Percentiles rank a stretch among this genome's conserved stretches.
phyloP scores from a whole-genome alignment of 164 flowering plant genomes.

The Umbellularia californica region DNA sequence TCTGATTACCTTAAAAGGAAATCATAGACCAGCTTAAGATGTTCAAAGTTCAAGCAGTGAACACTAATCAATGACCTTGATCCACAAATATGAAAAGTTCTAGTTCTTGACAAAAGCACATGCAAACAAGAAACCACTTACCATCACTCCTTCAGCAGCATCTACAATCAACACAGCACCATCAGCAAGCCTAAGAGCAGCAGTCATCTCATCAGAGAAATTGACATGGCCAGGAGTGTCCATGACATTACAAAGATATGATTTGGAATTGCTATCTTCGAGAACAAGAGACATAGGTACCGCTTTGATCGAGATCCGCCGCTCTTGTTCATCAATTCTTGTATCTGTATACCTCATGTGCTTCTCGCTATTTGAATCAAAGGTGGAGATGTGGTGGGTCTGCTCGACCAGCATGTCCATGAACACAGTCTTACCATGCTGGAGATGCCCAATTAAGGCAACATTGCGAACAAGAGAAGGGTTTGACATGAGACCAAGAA shows the following conservation, averaged over 20 bases:
- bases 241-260: constrained; percentile 87
- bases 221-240: constrained; percentile 98
- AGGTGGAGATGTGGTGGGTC: constrained; percentile 85
- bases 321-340: constrained; percentile 97
- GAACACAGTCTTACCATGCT: constrained; percentile 89
- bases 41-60: background rate
- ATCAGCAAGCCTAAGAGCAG: constrained; percentile 95
- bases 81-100: background rate
- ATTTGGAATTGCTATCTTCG: constrained; percentile 90
- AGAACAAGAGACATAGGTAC: constrained; percentile 97
- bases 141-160: constrained; percentile 44
- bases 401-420: constrained; percentile 99
- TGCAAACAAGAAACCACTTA: constrained; percentile 8
- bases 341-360: constrained; percentile 99
- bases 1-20: background rate
- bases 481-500: constrained; percentile 88
- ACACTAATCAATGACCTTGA: background rate
- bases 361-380: constrained; percentile 80
- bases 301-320: constrained; percentile 90
- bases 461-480: constrained; percentile 89
- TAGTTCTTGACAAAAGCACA: background rate
- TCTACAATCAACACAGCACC: constrained; percentile 70
- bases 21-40: background rate
- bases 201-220: constrained; percentile 99
- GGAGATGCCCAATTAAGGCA: constrained; percentile 90